These are phyloP conservation scores for Cercospora sesami DNA, from an alignment of 2,329 filamentous ascomycete genomes.

Conservation along the genomic window DNA sequence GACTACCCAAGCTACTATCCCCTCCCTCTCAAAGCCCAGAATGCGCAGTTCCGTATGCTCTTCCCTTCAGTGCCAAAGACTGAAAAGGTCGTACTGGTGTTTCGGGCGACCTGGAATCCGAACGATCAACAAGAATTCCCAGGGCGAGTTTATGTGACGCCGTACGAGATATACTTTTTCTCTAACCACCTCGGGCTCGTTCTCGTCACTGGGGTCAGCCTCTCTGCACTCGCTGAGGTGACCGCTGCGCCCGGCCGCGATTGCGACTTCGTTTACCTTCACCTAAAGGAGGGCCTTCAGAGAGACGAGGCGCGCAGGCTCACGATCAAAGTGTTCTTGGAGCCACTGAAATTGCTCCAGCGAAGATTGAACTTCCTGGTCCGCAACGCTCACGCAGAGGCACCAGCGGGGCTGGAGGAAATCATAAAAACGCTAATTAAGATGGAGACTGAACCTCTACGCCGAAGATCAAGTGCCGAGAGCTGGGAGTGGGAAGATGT, in stretches of 20 bases:
- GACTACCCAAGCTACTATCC: slow-evolving; percentile 77
- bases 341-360: slow-evolving; percentile 79
- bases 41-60: slow-evolving; percentile 87
- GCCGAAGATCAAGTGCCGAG: slow-evolving; percentile 71
- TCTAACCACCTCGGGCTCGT: slow-evolving; percentile 91
- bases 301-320: slow-evolving; percentile 68
- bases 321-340: slow-evolving; percentile 89
- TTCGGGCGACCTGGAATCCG: slow-evolving; percentile 84
- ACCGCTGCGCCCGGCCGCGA: slow-evolving; percentile 86
- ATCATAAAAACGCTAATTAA: slow-evolving; percentile 71
- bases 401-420: slow-evolving; percentile 67
- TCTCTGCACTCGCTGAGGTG: slow-evolving; percentile 80
- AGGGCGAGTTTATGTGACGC: slow-evolving; percentile 83
- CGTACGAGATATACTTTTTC: slow-evolving; percentile 90
- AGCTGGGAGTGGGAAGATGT: slow-evolving; percentile 79
- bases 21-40: slow-evolving; percentile 68
- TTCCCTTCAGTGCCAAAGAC: slow-evolving; percentile 77
- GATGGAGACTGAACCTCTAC: slow-evolving; percentile 64
- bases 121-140: slow-evolving; percentile 76
- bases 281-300: slow-evolving; percentile 63
- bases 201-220: slow-evolving; percentile 72
- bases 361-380: slow-evolving; percentile 82
- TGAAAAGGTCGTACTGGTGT: slow-evolving; percentile 86
- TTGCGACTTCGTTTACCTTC: slow-evolving; percentile 88
- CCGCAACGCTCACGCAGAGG: slow-evolving; percentile 72